phyloP scores from a whole-genome alignment of 805 yeast species.

The Metschnikowia gelsemii region DNA sequence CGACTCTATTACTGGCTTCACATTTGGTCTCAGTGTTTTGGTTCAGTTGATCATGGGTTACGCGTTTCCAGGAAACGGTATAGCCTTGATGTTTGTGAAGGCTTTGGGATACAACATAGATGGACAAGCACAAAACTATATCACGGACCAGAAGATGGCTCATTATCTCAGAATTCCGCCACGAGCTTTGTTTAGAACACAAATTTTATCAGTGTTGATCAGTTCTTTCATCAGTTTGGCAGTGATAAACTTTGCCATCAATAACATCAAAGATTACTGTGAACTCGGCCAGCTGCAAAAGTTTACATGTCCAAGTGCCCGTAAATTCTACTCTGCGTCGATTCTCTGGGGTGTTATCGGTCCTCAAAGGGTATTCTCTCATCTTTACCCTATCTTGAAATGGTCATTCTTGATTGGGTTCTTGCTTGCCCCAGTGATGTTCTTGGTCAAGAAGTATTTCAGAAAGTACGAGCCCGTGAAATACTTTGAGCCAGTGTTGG shows the following conservation, averaged over 20 bases:
- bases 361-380: constrained; percentile 22
- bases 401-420: constrained; percentile 36
- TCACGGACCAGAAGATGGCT: constrained; percentile 47
- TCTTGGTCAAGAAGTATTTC: constrained; percentile 37
- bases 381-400: constrained; percentile 16
- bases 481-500: constrained; percentile 40
- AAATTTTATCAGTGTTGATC: constrained; percentile 43
- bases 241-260: constrained; percentile 43
- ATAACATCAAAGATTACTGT: constrained; percentile 37
- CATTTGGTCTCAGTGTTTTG: constrained; percentile 43
- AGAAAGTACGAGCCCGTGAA: constrained; percentile 41
- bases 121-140: constrained; percentile 46
- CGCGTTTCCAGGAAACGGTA: constrained; percentile 48
- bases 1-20: constrained; percentile 34
- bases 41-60: constrained; percentile 44
- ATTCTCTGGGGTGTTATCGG: constrained; percentile 46
- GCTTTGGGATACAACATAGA: constrained; percentile 49
- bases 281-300: constrained; percentile 24
- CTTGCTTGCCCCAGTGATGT: constrained; percentile 38
- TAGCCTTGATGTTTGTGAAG: constrained; percentile 49
- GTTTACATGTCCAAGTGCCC: constrained; percentile 44
- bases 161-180: constrained; percentile 45
- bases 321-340: constrained; percentile 41
- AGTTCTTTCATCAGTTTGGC: constrained; percentile 39
- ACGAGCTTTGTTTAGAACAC: constrained; percentile 41